Conservation (phyloP, 164 flowering plant species). For the Stephania yunnanensis region DNA sequence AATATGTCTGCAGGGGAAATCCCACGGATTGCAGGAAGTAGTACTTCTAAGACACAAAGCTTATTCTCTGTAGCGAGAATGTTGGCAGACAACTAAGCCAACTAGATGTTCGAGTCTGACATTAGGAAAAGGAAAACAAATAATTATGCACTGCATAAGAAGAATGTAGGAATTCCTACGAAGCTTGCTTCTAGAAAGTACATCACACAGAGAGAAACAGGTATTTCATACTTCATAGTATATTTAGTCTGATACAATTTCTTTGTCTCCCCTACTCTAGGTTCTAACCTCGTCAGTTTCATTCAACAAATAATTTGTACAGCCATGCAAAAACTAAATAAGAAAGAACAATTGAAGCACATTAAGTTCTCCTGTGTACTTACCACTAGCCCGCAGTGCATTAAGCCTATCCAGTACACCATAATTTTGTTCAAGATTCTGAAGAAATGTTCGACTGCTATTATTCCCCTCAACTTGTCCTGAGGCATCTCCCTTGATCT, state of each 20-base stretch:
- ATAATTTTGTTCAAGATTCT: constrained; percentile 45
- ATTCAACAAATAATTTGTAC: background rate
- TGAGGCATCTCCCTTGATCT: constrained; percentile 41
- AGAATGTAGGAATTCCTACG: background rate
- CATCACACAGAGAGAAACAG: background rate
- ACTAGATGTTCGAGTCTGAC: background rate
- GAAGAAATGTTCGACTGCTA: constrained; percentile 54
- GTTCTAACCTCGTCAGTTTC: background rate
- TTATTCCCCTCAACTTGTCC: constrained; percentile 26
- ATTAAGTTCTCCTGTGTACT: constrained; percentile 4
- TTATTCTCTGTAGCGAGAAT: background rate
- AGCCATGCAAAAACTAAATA: background rate
- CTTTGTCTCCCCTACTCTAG: background rate
- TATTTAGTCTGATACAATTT: background rate
- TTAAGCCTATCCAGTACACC: constrained; percentile 40
- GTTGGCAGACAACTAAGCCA: background rate
- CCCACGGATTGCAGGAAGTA: background rate
- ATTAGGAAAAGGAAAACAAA: background rate
- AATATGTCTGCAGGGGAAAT: background rate
- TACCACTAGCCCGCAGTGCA: constrained; percentile 48
- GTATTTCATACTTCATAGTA: background rate
- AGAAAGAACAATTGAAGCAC: background rate
- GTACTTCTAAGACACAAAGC: background rate
- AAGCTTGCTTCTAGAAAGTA: background rate
- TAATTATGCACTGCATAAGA: background rate